These are phyloP conservation scores for Pseudonitzschia delicatissima DNA, from an alignment of 108 stramenopile genomes.

Conservation along the genomic window DNA sequence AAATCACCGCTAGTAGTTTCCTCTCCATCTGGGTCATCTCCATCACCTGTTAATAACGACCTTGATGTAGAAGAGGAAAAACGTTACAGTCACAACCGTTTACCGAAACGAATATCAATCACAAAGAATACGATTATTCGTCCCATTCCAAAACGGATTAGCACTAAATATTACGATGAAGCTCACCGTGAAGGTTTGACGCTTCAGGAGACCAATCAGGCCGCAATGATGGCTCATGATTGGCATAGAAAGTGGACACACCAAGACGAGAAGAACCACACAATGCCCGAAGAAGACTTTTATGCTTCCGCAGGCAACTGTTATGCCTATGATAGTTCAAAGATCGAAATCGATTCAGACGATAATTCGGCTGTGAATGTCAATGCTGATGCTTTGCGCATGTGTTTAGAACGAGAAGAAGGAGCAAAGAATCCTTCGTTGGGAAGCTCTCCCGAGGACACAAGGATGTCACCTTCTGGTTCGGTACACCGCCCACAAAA, in stretches of 20 bases:
- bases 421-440: slow-evolving; percentile 30
- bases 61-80: too few species aligned
- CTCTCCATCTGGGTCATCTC: too few species aligned
- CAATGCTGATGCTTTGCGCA: background rate
- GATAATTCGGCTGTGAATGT: background rate
- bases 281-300: slow-evolving; percentile 23
- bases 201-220: slow-evolving; percentile 18
- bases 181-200: slow-evolving; percentile 26
- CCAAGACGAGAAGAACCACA: slow-evolving; percentile 38
- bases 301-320: background rate
- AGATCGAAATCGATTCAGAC: background rate
- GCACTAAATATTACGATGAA: slow-evolving; percentile 34
- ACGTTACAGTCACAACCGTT: too few species aligned
- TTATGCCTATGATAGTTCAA: background rate
- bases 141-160: slow-evolving; percentile 28
- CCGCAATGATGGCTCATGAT: slow-evolving; percentile 36
- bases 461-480: background rate
- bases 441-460: background rate
- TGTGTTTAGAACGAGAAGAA: slow-evolving; percentile 6
- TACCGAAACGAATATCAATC: background rate
- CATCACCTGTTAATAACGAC: too few species aligned
- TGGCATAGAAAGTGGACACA: slow-evolving; percentile 46
- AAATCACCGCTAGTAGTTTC: too few species aligned
- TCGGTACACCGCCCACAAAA: too few species aligned
- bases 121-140: slow-evolving; percentile 12